These are phyloP conservation scores for Gossypium turneri DNA, from an alignment of 345 rosid species.

Conservation along the genomic window DNA sequence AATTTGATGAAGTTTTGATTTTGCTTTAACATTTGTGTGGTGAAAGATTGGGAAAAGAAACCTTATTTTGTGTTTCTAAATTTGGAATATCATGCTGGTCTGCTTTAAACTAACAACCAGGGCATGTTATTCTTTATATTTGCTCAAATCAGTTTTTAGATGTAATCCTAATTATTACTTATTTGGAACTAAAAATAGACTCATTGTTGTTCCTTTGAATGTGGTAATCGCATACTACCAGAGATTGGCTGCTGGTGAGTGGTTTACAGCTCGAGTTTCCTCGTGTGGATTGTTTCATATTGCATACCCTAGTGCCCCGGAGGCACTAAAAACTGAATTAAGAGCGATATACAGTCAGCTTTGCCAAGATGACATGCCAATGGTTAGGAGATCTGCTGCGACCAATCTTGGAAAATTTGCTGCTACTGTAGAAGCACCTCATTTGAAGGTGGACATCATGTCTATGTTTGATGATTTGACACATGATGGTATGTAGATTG, in stretches of 20 bases:
- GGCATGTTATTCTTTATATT: not conserved
- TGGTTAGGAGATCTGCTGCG: slow-evolving; percentile 87
- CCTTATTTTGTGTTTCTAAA: not conserved
- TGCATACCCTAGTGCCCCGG: slow-evolving; percentile 71
- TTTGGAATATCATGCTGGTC: not conserved
- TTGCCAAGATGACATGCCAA: slow-evolving; percentile 90
- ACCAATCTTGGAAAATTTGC: slow-evolving; percentile 80
- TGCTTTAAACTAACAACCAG: not conserved
- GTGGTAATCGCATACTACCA: slow-evolving; percentile 21
- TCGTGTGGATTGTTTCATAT: slow-evolving; percentile 76
- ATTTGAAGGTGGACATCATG: slow-evolving; percentile 71
- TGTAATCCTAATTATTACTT: not conserved
- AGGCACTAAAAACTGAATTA: slow-evolving; percentile 53
- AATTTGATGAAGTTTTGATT: not conserved
- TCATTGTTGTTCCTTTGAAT: not conserved
- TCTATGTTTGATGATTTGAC: slow-evolving; percentile 74
- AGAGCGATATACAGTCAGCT: slow-evolving; percentile 58
- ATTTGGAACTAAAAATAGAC: not conserved
- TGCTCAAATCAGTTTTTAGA: not conserved
- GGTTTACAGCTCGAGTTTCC: slow-evolving; percentile 82
- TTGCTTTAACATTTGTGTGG: not conserved
- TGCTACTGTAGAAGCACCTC: slow-evolving; percentile 67
- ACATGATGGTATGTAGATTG: slow-evolving; percentile 53
- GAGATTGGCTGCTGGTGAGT: slow-evolving; percentile 79
- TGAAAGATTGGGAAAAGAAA: not conserved